phyloP scores from a whole-genome alignment of 2,329 filamentous ascomycete genomes.

The Fusarium foetens region DNA sequence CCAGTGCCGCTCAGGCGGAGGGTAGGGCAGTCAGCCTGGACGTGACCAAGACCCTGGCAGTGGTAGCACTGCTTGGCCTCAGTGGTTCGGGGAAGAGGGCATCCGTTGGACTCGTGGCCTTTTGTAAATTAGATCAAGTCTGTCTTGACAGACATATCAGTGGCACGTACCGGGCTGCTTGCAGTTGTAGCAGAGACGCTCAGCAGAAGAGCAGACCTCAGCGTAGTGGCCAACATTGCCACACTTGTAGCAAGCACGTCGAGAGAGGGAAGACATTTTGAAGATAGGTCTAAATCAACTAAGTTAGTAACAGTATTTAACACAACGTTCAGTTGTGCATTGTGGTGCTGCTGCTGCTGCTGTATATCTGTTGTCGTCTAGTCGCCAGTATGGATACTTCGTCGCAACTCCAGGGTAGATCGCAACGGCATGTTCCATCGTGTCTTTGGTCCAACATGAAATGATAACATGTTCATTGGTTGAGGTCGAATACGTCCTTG shows the following conservation, averaged over 20 bases:
- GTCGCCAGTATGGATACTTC: not conserved
- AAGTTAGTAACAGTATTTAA: conserved; percentile 13
- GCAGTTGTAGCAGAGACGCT: conserved; percentile 99
- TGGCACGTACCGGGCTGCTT: conserved; percentile 76
- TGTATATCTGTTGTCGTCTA: not conserved
- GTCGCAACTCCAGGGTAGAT: not conserved
- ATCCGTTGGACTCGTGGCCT: conserved; percentile 97
- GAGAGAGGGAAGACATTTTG: conserved; percentile 81
- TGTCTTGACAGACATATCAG: not conserved
- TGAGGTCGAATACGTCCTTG: not conserved
- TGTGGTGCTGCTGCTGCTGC: conserved; percentile 7
- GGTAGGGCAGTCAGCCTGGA: conserved; percentile 98
- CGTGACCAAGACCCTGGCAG: conserved; percentile 97
- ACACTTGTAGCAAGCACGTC: conserved; percentile 85
- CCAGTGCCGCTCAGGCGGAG: conserved; percentile 87
- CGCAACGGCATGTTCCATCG: not conserved
- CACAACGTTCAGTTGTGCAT: not conserved
- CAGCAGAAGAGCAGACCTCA: conserved; percentile 96
- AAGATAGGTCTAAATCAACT: conserved; percentile 29
- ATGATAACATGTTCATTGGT: not conserved
- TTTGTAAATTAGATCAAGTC: conserved; percentile 12
- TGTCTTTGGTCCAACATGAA: not conserved
- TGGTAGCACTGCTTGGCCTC: conserved; percentile 99
- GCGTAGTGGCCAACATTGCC: conserved; percentile 83
- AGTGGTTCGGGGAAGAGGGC: conserved; percentile 94